phyloP scores from a whole-genome alignment of 2,329 filamentous ascomycete genomes.

The Sordariomycetes sp. region DNA sequence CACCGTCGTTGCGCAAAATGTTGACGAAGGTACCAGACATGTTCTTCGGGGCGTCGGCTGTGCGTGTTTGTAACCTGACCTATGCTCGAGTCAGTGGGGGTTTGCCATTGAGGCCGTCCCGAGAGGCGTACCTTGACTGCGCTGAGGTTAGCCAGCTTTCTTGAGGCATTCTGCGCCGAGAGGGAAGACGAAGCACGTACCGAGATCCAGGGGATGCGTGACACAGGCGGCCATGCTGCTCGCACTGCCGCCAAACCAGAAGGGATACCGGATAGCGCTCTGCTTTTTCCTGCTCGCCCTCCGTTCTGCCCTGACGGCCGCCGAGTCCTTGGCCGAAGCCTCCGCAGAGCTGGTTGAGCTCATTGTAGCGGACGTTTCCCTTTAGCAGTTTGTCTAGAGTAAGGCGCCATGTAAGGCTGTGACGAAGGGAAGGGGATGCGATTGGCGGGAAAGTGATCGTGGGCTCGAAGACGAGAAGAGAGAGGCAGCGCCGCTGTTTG shows the following conservation, averaged over 20 bases:
- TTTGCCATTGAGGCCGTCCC: not conserved
- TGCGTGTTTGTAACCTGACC: constrained; percentile 83
- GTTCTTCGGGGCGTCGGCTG: constrained; percentile 62
- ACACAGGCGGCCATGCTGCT: constrained; percentile 86
- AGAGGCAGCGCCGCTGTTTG: no score
- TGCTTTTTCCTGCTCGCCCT: constrained; percentile 25
- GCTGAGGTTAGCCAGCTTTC: constrained; percentile 10
- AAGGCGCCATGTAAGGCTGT: no score
- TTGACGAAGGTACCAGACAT: constrained; percentile 83
- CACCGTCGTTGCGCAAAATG: constrained; percentile 66
- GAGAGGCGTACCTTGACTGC: constrained; percentile 40
- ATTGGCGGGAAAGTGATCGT: no score
- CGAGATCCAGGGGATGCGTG: constrained; percentile 86
- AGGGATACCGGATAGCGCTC: constrained; percentile 54
- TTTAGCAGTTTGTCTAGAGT: no score
- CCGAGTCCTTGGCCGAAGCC: constrained; percentile 1
- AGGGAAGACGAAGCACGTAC: constrained; percentile 33
- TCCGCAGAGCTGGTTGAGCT: constrained; percentile 4
- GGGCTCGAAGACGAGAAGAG: no score
- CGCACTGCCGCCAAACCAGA: constrained; percentile 96
- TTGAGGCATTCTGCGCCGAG: not conserved
- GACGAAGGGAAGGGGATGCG: no score
- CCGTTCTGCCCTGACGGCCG: constrained; percentile 6
- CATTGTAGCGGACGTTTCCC: not conserved
- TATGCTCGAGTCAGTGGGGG: constrained; percentile 22